phyloP scores from a whole-genome alignment of 1,284 basidiomycete genomes.

The Grifola frondosa region DNA sequence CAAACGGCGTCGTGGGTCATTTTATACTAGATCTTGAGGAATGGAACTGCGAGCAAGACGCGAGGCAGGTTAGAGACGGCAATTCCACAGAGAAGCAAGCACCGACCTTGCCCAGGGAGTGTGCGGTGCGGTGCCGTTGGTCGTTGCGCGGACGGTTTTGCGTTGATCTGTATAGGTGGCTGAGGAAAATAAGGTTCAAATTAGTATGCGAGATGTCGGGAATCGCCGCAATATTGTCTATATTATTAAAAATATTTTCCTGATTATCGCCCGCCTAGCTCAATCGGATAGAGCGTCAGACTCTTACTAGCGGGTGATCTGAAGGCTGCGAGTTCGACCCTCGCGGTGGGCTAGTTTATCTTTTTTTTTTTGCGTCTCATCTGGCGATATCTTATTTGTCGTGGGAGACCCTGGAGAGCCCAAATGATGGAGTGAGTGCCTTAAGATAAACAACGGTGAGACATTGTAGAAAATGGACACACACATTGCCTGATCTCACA shows the following conservation, averaged over 20 bases:
- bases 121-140: constrained; percentile 18
- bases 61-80: too few relatives aligned
- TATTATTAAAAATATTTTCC: too few relatives aligned
- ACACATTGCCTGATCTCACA: too few relatives aligned
- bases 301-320: constrained; percentile 71
- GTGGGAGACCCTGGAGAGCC: too few relatives aligned
- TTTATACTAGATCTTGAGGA: constrained; percentile 38
- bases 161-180: constrained; percentile 24
- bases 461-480: too few relatives aligned
- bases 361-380: too few relatives aligned
- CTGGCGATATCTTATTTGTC: too few relatives aligned
- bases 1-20: constrained; percentile 93
- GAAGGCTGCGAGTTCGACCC: constrained; percentile 91
- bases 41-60: constrained; percentile 3
- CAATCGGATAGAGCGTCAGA: constrained; percentile 88
- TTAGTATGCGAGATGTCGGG: too few relatives aligned
- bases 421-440: too few relatives aligned
- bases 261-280: constrained; percentile 78
- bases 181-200: constrained; percentile 16
- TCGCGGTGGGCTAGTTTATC: constrained; percentile 84
- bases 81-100: not conserved
- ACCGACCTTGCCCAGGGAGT: constrained; percentile 20
- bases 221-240: too few relatives aligned
- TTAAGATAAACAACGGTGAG: too few relatives aligned
- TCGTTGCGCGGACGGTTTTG: constrained; percentile 18